phyloP scores from a whole-genome alignment of 768 basidiomycete species.

The Rhizopogon vulgaris region DNA sequence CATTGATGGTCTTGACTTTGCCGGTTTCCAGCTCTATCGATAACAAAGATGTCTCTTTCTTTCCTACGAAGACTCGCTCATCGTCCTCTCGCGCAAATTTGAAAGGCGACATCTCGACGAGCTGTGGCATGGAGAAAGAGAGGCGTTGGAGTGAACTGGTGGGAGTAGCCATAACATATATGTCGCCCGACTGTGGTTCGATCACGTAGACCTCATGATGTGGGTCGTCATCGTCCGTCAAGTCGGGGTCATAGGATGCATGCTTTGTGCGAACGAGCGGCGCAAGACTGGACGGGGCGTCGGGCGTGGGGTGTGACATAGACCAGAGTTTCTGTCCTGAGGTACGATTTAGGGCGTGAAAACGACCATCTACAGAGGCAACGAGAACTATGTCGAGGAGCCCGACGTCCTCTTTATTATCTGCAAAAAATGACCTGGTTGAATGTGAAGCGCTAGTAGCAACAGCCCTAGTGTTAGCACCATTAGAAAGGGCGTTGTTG shows the following conservation, averaged over 20 bases:
- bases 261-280: constrained; percentile 75
- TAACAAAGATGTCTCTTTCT: constrained; percentile 81
- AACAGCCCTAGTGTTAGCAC: constrained; percentile 8
- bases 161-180: constrained; percentile 76
- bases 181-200: constrained; percentile 91
- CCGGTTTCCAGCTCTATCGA: constrained; percentile 77
- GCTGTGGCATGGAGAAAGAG: constrained; percentile 85
- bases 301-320: constrained; percentile 57
- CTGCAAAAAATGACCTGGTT: constrained; percentile 5
- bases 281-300: constrained; percentile 48
- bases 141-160: constrained; percentile 75
- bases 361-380: constrained; percentile 89
- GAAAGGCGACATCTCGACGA: constrained; percentile 84
- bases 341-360: constrained; percentile 88
- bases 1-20: constrained; percentile 65
- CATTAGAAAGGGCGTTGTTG: constrained; percentile 23
- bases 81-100: constrained; percentile 58
- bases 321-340: constrained; percentile 86
- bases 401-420: constrained; percentile 41
- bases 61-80: constrained; percentile 77
- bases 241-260: constrained; percentile 48
- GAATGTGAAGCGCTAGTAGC: constrained; percentile 13
- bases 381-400: constrained; percentile 82
- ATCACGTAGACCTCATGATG: constrained; percentile 82
- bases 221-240: constrained; percentile 44